phyloP scores from a whole-genome alignment of 305 asterid species.

The Solanum hybrid region DNA sequence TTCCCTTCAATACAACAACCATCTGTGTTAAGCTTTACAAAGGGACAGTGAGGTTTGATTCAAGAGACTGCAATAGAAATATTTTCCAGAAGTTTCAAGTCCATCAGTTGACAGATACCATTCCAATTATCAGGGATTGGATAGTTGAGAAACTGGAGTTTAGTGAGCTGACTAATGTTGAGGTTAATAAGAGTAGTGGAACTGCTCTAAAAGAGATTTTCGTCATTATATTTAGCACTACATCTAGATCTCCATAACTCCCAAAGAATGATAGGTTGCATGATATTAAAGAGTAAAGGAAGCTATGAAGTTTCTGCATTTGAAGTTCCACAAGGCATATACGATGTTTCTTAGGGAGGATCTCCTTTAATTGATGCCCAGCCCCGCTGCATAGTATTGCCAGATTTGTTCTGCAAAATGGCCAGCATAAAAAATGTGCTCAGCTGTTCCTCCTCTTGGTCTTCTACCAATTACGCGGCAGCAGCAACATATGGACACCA shows the following conservation, averaged over 20 bases:
- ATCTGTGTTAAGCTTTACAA: neutral
- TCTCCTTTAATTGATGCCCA: neutral
- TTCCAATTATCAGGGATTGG: neutral
- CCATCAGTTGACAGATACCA: neutral
- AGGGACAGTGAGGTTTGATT: neutral
- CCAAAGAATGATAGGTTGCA: neutral
- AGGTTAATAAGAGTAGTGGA: neutral
- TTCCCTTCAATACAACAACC: neutral
- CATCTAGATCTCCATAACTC: neutral
- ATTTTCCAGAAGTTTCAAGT: neutral
- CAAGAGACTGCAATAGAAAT: neutral
- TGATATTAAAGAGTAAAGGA: neutral
- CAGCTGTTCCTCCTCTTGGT: neutral
- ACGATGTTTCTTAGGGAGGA: neutral
- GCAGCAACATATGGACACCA: neutral
- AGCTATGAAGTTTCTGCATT: neutral
- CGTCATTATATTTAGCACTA: neutral
- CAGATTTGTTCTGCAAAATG: neutral
- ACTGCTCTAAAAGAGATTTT: neutral
- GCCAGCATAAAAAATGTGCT: neutral
- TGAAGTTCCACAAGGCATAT: neutral
- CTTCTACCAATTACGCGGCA: neutral
- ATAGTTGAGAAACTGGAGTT: neutral
- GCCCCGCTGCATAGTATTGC: neutral
- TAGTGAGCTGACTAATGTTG: neutral